These are phyloP conservation scores for Psidium guajava DNA, from an alignment of 345 rosid genomes.

Conservation along the genomic window DNA sequence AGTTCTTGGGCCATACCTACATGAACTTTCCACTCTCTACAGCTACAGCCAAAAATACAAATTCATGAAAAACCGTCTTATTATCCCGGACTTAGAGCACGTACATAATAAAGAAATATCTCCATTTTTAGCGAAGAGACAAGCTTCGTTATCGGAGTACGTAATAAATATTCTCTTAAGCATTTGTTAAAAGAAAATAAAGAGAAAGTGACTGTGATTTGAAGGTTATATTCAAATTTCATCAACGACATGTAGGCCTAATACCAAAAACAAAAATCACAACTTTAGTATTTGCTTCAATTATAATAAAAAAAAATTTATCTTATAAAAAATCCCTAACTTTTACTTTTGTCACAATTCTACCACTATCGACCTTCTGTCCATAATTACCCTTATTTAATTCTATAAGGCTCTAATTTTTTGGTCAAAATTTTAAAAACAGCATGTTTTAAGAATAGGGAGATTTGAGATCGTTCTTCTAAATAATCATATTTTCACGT, in stretches of 20 bases:
- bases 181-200: neutral
- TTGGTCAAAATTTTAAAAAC: too few relatives aligned
- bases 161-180: neutral
- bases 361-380: too few relatives aligned
- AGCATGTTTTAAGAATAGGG: too few relatives aligned
- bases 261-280: too few relatives aligned
- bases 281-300: too few relatives aligned
- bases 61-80: neutral
- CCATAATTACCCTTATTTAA: too few relatives aligned
- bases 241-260: neutral
- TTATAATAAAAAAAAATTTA: too few relatives aligned
- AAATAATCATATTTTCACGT: too few relatives aligned
- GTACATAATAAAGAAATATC: neutral
- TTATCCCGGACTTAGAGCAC: neutral
- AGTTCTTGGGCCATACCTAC: neutral
- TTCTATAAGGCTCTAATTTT: too few relatives aligned
- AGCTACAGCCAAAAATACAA: neutral
- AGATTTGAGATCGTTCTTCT: too few relatives aligned
- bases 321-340: too few relatives aligned
- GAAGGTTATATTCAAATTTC: neutral
- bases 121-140: neutral
- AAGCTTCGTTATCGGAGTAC: neutral
- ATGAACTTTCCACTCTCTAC: neutral
- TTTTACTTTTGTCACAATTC: too few relatives aligned
- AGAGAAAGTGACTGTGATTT: neutral